Evolutionary conservation across 73 alveolate species (phyloP).

Genomic region (Symbiodinium pilosum): DNA sequence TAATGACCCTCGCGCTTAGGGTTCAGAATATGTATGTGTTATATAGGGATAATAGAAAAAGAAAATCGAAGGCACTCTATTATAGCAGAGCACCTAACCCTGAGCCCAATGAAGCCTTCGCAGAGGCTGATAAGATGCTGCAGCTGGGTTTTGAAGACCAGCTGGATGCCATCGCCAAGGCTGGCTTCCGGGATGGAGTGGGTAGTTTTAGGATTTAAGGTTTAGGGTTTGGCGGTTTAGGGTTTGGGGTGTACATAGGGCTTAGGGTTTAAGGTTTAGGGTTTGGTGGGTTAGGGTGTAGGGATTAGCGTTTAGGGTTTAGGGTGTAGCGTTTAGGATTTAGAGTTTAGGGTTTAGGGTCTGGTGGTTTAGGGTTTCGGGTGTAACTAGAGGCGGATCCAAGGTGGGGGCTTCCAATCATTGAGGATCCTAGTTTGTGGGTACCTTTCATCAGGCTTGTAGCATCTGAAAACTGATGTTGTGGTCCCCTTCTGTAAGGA

Average conservation of each 20-base stretch:
- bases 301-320: not conserved
- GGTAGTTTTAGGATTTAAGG: not conserved
- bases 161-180: conserved; percentile 96
- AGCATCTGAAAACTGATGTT: too few relatives aligned
- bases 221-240: not conserved
- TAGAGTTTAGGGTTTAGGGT: not conserved
- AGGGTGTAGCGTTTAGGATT: not conserved
- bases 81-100: not conserved
- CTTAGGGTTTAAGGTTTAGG: not conserved
- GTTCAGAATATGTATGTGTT: too few relatives aligned
- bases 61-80: not conserved
- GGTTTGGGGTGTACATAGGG: too few relatives aligned
- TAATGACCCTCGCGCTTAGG: too few relatives aligned
- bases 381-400: too few relatives aligned
- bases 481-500: too few relatives aligned
- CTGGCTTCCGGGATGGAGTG: not conserved
- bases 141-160: conserved; percentile 97
- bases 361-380: not conserved
- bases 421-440: too few relatives aligned
- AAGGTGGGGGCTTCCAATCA: too few relatives aligned
- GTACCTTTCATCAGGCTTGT: too few relatives aligned
- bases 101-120: too few relatives aligned
- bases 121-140: conserved; percentile 96
- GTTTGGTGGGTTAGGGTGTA: not conserved
- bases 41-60: not conserved